Base-by-base conservation (phyloP, 495 filamentous ascomycete species). In the Stereocaulon alpinum region DNA sequence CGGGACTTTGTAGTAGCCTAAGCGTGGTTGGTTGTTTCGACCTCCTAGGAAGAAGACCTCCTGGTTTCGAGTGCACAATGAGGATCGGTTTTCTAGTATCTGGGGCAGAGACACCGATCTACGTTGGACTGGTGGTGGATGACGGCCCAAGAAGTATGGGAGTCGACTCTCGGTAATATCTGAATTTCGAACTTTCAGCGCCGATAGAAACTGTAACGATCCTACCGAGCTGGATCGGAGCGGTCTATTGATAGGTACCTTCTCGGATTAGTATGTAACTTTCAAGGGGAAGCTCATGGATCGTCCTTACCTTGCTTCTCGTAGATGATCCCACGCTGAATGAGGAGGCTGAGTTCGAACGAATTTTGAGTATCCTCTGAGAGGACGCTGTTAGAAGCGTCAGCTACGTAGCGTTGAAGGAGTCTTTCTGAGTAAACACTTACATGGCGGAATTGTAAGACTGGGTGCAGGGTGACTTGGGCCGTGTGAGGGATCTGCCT, bases 131-230 rank as follows among this genome's bases (percentile, higher is more conserved):
- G 57, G 40, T 22, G 49, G 57, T 32, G 48, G 48, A 53, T 54
- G 49, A 7, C 57, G 57, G 40, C 57, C 57, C 9, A 59, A 40
- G 18, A 59, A 59, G n/a, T 34, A 27, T 29, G 48, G 41, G 29
- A 27, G 30, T 0, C 48, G 40, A 34, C 29, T 18, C n/a, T n/a
- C 30, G 37, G 29, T 41, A 29, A 45, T 30, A 10, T 57, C 55
- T 6, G 57, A 20, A 20, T 24, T 4, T 41, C 49, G 57, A 37
- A 42, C n/a, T 22, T n/a, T 40, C 4, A 30, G 30, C 27, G 30
- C 32, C 20, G 12, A 29, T 10, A 53, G 1, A 29, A 37, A 15
- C 22, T 18, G 27, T 3, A 45, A 3, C 9, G 57, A 59, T 9
- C 40, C 57, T 11, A 52, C 7, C 10, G 57, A 53, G 10, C 49